These are phyloP conservation scores for Komagataella kurtzmanii DNA, from an alignment of 805 yeast genomes.

Conservation along the genomic window DNA sequence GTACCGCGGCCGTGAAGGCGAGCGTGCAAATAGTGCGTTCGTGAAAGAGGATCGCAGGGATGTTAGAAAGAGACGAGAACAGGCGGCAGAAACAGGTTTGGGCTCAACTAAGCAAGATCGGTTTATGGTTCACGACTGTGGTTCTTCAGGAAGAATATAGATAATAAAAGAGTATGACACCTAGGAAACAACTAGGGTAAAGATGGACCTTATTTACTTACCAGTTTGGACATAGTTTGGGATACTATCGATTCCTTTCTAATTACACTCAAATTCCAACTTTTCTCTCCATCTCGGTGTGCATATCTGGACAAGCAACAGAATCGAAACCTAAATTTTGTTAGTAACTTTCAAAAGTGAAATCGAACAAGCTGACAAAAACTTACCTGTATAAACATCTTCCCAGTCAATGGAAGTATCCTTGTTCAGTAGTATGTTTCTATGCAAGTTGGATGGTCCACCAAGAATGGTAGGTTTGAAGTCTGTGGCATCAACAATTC, in stretches of 20 bases:
- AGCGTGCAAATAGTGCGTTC: constrained; percentile 4
- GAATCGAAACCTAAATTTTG: neutral
- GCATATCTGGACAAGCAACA: constrained; percentile 32
- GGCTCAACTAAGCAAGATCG: no score
- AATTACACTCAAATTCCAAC: constrained; percentile 28
- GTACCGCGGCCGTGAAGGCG: constrained; percentile 3
- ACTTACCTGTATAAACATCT: constrained; percentile 50
- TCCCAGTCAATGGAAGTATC: constrained; percentile 87
- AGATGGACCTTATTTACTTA: neutral
- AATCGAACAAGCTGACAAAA: constrained; percentile 10
- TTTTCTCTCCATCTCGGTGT: constrained; percentile 56
- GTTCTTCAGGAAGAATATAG: no score
- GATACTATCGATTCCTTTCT: neutral
- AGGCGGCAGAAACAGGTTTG: no score
- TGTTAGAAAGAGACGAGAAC: no score
- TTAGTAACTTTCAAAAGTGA: constrained; percentile 18
- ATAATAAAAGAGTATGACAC: neutral
- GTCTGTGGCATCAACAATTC: constrained; percentile 56
- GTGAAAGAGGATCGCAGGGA: neutral
- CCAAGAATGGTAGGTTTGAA: constrained; percentile 55
- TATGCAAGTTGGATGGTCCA: constrained; percentile 46
- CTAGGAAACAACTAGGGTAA: neutral
- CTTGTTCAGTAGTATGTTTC: constrained; percentile 66
- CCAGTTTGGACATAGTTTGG: neutral
- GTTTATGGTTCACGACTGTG: no score